phyloP scores from a whole-genome alignment of 2,329 filamentous ascomycete genomes.

The Monilinia fructicola region DNA sequence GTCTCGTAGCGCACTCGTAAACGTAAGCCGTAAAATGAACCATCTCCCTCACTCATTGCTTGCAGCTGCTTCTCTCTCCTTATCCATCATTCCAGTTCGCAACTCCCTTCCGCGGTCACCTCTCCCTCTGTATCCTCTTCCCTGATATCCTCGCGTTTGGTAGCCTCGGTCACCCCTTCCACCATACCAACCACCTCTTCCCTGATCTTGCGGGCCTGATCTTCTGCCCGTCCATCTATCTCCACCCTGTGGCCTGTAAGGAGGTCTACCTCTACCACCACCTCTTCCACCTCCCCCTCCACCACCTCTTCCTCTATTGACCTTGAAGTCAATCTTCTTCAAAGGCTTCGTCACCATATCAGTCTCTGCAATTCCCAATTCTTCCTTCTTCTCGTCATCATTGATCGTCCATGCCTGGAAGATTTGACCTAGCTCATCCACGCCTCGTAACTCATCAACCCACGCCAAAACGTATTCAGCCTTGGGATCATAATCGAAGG shows the following conservation, averaged over 20 bases:
- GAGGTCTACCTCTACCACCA: slow-evolving; percentile 16
- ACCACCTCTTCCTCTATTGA: slow-evolving; percentile 43
- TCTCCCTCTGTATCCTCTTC: slow-evolving; percentile 24
- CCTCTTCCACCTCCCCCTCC: slow-evolving; percentile 21
- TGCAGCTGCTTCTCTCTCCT: slow-evolving; percentile 9
- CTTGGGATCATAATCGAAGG: slow-evolving; percentile 70
- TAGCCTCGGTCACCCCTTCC: slow-evolving; percentile 20
- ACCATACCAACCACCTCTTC: slow-evolving; percentile 16
- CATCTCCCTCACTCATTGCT: slow-evolving; percentile 1
- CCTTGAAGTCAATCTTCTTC: slow-evolving; percentile 62
- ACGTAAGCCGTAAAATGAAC: not conserved
- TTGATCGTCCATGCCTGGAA: slow-evolving; percentile 69
- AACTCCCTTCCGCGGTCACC: slow-evolving; percentile 23
- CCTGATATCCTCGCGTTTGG: slow-evolving; percentile 17
- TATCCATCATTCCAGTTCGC: slow-evolving; percentile 23
- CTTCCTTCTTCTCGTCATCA: slow-evolving; percentile 55
- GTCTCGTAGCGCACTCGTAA: slow-evolving; percentile 4
- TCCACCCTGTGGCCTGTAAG: slow-evolving; percentile 11
- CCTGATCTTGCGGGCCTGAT: slow-evolving; percentile 10
- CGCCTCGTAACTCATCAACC: slow-evolving; percentile 63
- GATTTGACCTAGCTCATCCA: slow-evolving; percentile 51
- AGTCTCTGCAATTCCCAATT: slow-evolving; percentile 55
- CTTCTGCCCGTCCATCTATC: slow-evolving; percentile 19
- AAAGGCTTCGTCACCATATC: slow-evolving; percentile 68
- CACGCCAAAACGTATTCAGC: slow-evolving; percentile 71